Percentiles rank a stretch among this genome's conserved stretches.
These are phyloP conservation scores for Jacaranda copaia DNA, from an alignment of 257 asterid species.

Conservation along the genomic window DNA sequence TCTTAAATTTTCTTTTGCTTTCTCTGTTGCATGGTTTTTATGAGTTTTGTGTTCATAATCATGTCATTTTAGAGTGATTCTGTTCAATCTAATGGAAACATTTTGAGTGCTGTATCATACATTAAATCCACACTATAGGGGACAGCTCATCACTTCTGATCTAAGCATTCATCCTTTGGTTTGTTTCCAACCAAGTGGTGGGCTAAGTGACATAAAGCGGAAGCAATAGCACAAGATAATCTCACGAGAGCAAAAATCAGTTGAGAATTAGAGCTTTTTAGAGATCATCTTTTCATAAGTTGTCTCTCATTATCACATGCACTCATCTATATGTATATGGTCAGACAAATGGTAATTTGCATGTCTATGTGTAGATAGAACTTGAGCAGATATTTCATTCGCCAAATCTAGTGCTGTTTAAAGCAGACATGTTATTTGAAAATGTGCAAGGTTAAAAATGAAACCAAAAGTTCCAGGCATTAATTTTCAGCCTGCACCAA, in stretches of 20 bases:
- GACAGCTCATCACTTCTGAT: background rate
- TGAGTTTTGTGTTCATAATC: slow-evolving; percentile 4
- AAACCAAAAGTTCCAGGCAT: background rate
- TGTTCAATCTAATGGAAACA: background rate
- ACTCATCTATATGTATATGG: no score
- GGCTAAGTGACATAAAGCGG: background rate
- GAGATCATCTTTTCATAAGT: background rate
- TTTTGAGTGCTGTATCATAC: background rate
- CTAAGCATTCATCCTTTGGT: no score
- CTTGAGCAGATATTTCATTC: no score
- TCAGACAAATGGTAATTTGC: no score
- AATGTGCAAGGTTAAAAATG: background rate
- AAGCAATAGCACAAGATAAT: background rate
- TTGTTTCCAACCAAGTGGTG: background rate
- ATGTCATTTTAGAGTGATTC: slow-evolving; percentile 11
- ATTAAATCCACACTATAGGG: background rate
- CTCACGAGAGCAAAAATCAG: background rate
- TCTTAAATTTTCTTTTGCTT: background rate
- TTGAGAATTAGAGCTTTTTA: background rate
- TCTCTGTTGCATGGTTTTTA: background rate
- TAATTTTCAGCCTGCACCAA: background rate
- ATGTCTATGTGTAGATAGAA: no score
- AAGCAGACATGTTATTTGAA: background rate
- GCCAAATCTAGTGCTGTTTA: no score
- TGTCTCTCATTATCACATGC: background rate